phyloP scores from a whole-genome alignment of 2,329 filamentous ascomycete species.

The Talaromyces funiculosus region DNA sequence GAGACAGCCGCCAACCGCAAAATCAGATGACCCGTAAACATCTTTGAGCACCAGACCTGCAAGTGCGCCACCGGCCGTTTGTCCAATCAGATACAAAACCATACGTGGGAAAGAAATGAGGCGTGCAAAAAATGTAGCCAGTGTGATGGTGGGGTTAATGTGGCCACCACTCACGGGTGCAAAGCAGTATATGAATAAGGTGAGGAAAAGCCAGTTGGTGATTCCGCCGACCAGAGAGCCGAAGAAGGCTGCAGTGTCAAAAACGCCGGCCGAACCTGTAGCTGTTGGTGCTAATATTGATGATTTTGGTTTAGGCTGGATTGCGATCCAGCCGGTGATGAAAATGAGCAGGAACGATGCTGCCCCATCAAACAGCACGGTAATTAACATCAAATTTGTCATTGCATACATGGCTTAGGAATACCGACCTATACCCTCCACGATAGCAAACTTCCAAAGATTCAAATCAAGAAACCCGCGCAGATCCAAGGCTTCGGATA shows the following conservation, averaged over 20 bases:
- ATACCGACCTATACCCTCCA: conserved; percentile 35
- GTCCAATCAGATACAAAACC: conserved; percentile 44
- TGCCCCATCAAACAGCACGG: neutral
- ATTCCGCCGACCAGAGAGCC: conserved; percentile 33
- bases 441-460: conserved; percentile 39
- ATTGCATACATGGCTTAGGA: neutral
- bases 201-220: conserved; percentile 38
- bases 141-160: conserved; percentile 50
- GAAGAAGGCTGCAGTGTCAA: conserved; percentile 24
- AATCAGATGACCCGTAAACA: conserved; percentile 24
- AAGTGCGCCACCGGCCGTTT: conserved; percentile 42
- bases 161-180: conserved; percentile 48
- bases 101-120: conserved; percentile 46
- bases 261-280: conserved; percentile 20
- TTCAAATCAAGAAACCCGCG: conserved; percentile 28
- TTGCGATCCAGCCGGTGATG: conserved; percentile 19
- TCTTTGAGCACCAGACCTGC: conserved; percentile 40
- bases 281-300: conserved; percentile 21
- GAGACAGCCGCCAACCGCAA: conserved; percentile 36
- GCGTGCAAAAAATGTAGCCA: conserved; percentile 48
- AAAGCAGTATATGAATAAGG: conserved; percentile 47
- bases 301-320: neutral
- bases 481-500: conserved; percentile 31
- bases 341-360: conserved; percentile 3
- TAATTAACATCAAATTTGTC: neutral